A percentile compares a stretch with the other conserved stretches of the same genome.
These are phyloP conservation scores for Nigrospora sphaerica DNA, from an alignment of 2,329 filamentous ascomycete species.

Conservation along the genomic window DNA sequence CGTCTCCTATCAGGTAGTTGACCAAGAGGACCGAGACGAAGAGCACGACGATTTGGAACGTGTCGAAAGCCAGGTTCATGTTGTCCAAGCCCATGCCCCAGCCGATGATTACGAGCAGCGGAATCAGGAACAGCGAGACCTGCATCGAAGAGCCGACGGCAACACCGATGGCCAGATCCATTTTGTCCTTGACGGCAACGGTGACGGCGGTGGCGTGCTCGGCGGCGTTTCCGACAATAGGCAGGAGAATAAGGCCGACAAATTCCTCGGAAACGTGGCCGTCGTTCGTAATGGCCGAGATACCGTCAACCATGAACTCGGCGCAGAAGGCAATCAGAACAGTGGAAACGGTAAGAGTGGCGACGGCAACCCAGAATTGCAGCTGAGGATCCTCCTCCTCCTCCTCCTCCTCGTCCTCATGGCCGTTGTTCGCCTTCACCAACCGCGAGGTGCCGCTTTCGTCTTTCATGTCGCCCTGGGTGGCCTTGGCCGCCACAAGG, in stretches of 20 bases:
- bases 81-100: conserved; percentile 66
- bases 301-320: conserved; percentile 70
- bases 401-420: conserved; percentile 35
- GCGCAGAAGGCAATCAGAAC: conserved; percentile 75
- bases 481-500: conserved; percentile 26
- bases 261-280: conserved; percentile 64
- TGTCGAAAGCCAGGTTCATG: conserved; percentile 81
- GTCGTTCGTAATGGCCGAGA: conserved; percentile 56
- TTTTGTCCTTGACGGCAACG: conserved; percentile 77
- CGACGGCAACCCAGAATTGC: conserved; percentile 62
- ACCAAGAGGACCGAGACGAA: conserved; percentile 80
- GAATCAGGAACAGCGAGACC: conserved; percentile 72
- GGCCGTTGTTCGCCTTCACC: neutral
- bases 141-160: conserved; percentile 77
- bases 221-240: conserved; percentile 77
- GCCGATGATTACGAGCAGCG: conserved; percentile 68
- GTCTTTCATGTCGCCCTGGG: conserved; percentile 26
- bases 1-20: conserved; percentile 80
- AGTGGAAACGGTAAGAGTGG: conserved; percentile 65
- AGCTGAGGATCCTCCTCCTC: conserved; percentile 66
- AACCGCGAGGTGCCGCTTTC: neutral
- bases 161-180: conserved; percentile 76
- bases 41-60: conserved; percentile 79
- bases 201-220: conserved; percentile 77
- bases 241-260: conserved; percentile 71